Conservation (phyloP, 768 basidiomycete species). For the Dacryopinax spathularia region DNA sequence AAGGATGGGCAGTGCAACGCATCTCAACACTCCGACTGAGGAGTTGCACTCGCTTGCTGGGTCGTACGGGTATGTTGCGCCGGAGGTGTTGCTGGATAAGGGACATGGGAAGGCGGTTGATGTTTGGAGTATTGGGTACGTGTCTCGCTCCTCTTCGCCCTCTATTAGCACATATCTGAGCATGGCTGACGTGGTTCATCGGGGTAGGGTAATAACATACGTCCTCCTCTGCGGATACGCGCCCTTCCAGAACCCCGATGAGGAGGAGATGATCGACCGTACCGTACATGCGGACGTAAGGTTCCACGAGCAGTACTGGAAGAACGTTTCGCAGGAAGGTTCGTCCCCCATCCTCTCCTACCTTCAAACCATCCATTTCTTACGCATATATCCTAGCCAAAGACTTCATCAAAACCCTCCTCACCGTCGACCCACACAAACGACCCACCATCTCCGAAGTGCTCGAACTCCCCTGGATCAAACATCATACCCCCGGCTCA, state of each 20-base stretch:
- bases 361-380: neutral
- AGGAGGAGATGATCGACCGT: constrained; percentile 59
- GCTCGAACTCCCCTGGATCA: constrained; percentile 58
- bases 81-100: constrained; percentile 65
- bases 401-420: constrained; percentile 56
- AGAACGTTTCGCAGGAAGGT: constrained; percentile 72
- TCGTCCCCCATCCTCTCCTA: constrained; percentile 8
- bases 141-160: neutral
- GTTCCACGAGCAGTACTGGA: constrained; percentile 92
- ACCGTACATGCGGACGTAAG: constrained; percentile 73
- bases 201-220: constrained; percentile 84
- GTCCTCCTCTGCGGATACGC: constrained; percentile 90
- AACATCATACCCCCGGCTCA: constrained; percentile 43
- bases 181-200: neutral
- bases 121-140: constrained; percentile 82
- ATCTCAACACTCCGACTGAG: constrained; percentile 56
- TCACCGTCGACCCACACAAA: constrained; percentile 53
- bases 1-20: constrained; percentile 49
- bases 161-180: neutral
- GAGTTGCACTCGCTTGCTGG: constrained; percentile 60
- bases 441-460: constrained; percentile 67
- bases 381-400: constrained; percentile 42
- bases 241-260: constrained; percentile 79
- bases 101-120: constrained; percentile 90
- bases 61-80: constrained; percentile 81